Percentiles rank a stretch among this genome's conserved stretches.
Conservation (phyloP, 2,329 filamentous ascomycete species). For the Didymella arachidicola region DNA sequence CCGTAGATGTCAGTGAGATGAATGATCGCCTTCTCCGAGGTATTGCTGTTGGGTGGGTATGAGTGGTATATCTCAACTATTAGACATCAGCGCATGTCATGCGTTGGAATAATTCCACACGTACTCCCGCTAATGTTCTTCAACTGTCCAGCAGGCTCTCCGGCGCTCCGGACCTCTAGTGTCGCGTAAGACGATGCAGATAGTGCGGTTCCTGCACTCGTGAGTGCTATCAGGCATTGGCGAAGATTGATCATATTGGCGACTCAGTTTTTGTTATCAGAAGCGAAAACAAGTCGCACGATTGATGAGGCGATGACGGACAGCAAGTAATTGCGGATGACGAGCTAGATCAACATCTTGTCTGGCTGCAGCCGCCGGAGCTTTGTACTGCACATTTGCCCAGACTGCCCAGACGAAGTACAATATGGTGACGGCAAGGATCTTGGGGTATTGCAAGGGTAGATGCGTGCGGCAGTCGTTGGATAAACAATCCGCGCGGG, state of each 20-base stretch:
- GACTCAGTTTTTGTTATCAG: background rate
- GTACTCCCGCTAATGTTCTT: constrained; percentile 39
- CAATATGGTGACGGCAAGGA: constrained; percentile 6
- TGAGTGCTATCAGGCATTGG: constrained; percentile 9
- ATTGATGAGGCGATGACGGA: background rate
- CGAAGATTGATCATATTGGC: constrained; percentile 12
- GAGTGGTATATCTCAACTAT: constrained; percentile 35
- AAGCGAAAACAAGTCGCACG: background rate
- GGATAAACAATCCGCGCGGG: constrained; percentile 10
- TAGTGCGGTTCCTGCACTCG: constrained; percentile 5
- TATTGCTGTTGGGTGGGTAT: constrained; percentile 28
- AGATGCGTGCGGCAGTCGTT: background rate
- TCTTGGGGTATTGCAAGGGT: constrained; percentile 4
- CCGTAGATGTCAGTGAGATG: constrained; percentile 50
- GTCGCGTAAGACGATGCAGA: constrained; percentile 19
- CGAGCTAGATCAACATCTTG: background rate
- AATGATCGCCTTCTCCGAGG: constrained; percentile 40
- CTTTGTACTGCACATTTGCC: constrained; percentile 7
- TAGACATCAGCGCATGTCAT: background rate
- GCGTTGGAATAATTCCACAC: background rate
- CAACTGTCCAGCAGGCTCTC: constrained; percentile 27
- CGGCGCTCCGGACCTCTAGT: constrained; percentile 24
- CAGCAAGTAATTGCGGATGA: background rate
- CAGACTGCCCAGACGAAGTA: constrained; percentile 13
- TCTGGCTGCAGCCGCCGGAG: constrained; percentile 6